Conservation (phyloP, 495 filamentous ascomycete species). For the Cetradonia linearis region DNA sequence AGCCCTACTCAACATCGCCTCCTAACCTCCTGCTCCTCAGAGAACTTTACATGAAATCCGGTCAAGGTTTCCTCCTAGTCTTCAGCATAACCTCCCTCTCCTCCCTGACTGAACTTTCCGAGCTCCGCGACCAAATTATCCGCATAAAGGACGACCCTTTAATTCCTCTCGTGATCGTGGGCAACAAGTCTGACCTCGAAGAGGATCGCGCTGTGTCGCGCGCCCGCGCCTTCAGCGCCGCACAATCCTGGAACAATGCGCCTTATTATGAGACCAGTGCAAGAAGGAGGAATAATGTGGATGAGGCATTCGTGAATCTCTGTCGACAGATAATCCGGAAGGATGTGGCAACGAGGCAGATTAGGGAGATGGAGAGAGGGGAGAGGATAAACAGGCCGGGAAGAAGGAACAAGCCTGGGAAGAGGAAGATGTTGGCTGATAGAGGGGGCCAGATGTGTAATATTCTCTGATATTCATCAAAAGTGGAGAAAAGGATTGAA, state of each 20-base stretch:
- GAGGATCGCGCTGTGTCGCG: constrained; percentile 80
- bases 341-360: constrained; percentile 42
- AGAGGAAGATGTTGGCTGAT: background rate
- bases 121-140: constrained; percentile 89
- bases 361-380: constrained; percentile 34
- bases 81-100: constrained; percentile 89
- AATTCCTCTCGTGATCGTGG: constrained; percentile 90
- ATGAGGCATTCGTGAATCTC: constrained; percentile 89
- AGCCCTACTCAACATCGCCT: constrained; percentile 8
- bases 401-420: background rate
- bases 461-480: constrained; percentile 5
- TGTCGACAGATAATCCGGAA: constrained; percentile 83
- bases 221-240: constrained; percentile 73
- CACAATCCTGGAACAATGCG: constrained; percentile 77
- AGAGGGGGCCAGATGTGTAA: constrained; percentile 1
- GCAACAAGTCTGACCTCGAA: constrained; percentile 94
- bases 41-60: constrained; percentile 93
- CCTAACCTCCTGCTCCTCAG: constrained; percentile 18
- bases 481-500: background rate
- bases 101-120: constrained; percentile 75
- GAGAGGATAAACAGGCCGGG: constrained; percentile 4
- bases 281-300: constrained; percentile 75
- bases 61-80: constrained; percentile 93
- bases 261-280: constrained; percentile 96
- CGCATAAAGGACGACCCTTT: constrained; percentile 92